These are phyloP conservation scores for Acaromyces ingoldii DNA, from an alignment of 1,284 basidiomycete genomes.

Conservation along the genomic window DNA sequence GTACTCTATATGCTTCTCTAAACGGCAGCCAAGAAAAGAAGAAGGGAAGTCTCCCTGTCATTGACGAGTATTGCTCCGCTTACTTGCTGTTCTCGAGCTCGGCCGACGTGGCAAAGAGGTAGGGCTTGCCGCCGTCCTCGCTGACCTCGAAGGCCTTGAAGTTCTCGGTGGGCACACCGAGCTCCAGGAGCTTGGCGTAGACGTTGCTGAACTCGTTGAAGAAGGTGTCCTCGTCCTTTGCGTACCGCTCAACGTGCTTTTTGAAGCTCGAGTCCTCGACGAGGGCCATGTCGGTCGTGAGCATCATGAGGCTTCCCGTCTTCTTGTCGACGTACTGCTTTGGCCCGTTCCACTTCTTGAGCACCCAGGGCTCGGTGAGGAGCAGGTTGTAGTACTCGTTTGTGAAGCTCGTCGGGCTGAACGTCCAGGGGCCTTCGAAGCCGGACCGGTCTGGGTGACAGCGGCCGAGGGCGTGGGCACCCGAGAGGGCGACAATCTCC, in stretches of 20 bases:
- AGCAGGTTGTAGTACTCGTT: conserved; percentile 88
- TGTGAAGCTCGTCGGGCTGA: conserved; percentile 69
- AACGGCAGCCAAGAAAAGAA: no score
- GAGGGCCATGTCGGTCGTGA: conserved; percentile 42
- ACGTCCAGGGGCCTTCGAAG: conserved; percentile 47
- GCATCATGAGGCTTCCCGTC: conserved; percentile 85
- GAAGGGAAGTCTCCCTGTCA: background rate
- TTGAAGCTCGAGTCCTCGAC: conserved; percentile 42
- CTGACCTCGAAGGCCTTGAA: conserved; percentile 45
- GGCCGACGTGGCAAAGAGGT: conserved; percentile 25
- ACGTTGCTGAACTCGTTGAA: conserved; percentile 54
- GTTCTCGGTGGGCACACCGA: conserved; percentile 46
- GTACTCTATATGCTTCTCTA: no score
- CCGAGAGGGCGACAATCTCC: conserved; percentile 73
- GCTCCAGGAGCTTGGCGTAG: conserved; percentile 51
- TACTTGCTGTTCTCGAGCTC: conserved; percentile 34
- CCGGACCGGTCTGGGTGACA: conserved; percentile 65
- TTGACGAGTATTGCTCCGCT: background rate
- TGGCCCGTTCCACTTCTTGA: conserved; percentile 81
- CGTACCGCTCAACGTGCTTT: conserved; percentile 44
- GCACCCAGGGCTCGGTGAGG: conserved; percentile 72
- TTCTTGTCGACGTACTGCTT: conserved; percentile 91
- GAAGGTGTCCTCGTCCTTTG: conserved; percentile 47
- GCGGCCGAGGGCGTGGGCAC: conserved; percentile 90
- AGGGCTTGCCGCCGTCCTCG: conserved; percentile 19